Base-by-base conservation (phyloP, 257 asterid genomes). In the Przewalskia tangutica region DNA sequence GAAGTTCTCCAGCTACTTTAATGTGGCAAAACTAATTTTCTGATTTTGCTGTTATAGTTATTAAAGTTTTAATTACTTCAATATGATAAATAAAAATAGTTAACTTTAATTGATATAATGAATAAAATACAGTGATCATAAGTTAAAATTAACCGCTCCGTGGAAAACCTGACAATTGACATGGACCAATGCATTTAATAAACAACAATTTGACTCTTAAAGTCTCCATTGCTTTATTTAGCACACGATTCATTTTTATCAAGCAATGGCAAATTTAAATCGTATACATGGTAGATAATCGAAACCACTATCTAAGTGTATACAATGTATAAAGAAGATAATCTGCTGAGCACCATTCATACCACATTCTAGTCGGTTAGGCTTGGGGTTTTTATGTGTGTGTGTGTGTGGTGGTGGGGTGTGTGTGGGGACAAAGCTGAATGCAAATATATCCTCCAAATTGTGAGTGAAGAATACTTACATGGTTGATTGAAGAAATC, bases 401-500 rank as follows among this genome's bases (percentile, higher is more conserved):
- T 54, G 6, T 0, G 2, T 6, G 20, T 0, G 23, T 16, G 8
- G 54, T 0, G 7, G 2, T 6, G 59, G 59, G 18, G 38, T 11
- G 3, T 7, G 51, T 40, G 7, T 17, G 13, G 27, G 14, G 76
- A 56, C 44, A 44, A 76, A 18, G 48, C 51, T 77, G 60, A 82
- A 77, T 66, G 34, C 67, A 42, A 54, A 11, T 50, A n/a, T 5
- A 40, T 65, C 78, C 58, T 53, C 79, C 66, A 53, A 51, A 84
- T 53, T 83, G 68, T 44, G 73, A 80, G 71, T 79, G 55, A 80
- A 77, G 62, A 83, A 84, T 75, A 89, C 97, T 89, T 79, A 91
- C 99, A 73, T 90, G 87, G 77, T 90, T 93, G 79, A 94, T 87
- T 55, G 89, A 92, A 76, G 79, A 64, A 86, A 95, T 85, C 88